Conservation (phyloP, 1,139 yeast species). For the Yamadazyma spencermartinsiae region DNA sequence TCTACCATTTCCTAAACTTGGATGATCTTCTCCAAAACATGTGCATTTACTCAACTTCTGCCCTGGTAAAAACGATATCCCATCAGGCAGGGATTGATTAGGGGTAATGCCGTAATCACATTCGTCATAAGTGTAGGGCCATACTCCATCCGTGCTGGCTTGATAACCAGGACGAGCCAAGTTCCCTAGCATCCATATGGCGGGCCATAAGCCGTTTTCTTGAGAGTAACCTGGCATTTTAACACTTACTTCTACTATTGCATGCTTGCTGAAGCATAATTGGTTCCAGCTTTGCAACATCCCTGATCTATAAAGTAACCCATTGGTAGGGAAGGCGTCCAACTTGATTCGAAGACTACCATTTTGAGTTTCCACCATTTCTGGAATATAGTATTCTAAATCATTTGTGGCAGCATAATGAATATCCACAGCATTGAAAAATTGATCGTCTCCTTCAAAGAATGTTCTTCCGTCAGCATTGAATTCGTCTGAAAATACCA, state of each 20-base stretch:
- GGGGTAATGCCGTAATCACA: slow-evolving; percentile 33
- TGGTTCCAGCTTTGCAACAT: slow-evolving; percentile 36
- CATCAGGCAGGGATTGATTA: slow-evolving; percentile 32
- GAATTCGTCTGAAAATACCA: slow-evolving; percentile 34
- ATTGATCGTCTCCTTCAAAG: slow-evolving; percentile 32
- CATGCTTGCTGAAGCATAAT: slow-evolving; percentile 30
- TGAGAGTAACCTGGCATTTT: slow-evolving; percentile 26
- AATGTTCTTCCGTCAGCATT: slow-evolving; percentile 32
- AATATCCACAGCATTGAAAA: slow-evolving; percentile 29
- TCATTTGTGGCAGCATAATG: slow-evolving; percentile 33
- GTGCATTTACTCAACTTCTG: slow-evolving; percentile 27
- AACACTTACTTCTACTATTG: slow-evolving; percentile 25
- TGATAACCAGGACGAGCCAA: slow-evolving; percentile 32
- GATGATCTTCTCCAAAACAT: slow-evolving; percentile 32
- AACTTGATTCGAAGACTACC: slow-evolving; percentile 24
- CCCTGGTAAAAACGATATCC: slow-evolving; percentile 31
- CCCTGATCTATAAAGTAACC: slow-evolving; percentile 27
- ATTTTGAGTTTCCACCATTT: slow-evolving; percentile 27
- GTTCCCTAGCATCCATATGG: slow-evolving; percentile 34
- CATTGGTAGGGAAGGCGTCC: slow-evolving; percentile 26
- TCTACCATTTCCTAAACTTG: slow-evolving; percentile 28
- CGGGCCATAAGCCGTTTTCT: slow-evolving; percentile 33
- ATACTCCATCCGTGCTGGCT: slow-evolving; percentile 33
- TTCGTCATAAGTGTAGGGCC: slow-evolving; percentile 35
- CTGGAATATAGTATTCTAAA: slow-evolving; percentile 34